A percentile compares a stretch with the other conserved stretches of the same genome.
phyloP scores from a whole-genome alignment of 2,329 filamentous ascomycete genomes.

The Trichoderma lentiforme region DNA sequence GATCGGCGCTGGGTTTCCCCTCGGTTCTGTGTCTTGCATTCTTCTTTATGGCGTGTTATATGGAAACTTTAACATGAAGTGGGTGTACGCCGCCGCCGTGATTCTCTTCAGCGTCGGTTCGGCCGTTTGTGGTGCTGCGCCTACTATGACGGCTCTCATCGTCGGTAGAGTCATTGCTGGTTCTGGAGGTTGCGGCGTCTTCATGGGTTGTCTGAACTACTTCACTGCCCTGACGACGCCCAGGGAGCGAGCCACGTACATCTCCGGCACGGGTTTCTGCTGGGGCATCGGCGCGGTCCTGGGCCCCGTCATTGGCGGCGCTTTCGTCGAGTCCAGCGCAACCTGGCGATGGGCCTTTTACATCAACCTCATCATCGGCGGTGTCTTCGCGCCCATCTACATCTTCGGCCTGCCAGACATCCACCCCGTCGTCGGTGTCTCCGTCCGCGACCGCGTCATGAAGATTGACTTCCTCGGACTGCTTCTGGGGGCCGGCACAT shows the following conservation, averaged over 20 bases:
- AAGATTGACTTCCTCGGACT: slow-evolving; percentile 36
- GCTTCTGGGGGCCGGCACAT: not conserved
- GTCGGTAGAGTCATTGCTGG: slow-evolving; percentile 41
- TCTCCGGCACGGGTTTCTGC: slow-evolving; percentile 22
- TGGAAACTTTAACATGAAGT: slow-evolving; percentile 44
- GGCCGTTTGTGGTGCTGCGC: slow-evolving; percentile 41
- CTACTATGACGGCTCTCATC: slow-evolving; percentile 45
- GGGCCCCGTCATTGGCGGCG: slow-evolving; percentile 43
- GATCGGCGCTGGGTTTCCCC: slow-evolving; percentile 39
- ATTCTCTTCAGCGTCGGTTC: slow-evolving; percentile 29
- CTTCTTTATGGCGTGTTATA: slow-evolving; percentile 39
- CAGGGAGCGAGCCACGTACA: slow-evolving; percentile 27
- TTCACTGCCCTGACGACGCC: slow-evolving; percentile 25
- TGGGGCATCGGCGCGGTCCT: slow-evolving; percentile 29
- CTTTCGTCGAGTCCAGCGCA: slow-evolving; percentile 29
- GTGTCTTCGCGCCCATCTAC: slow-evolving; percentile 11
- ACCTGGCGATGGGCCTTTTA: slow-evolving; percentile 38
- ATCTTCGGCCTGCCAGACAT: not conserved
- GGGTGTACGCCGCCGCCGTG: slow-evolving; percentile 30
- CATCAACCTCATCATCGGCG: slow-evolving; percentile 47
- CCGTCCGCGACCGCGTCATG: slow-evolving; percentile 25
- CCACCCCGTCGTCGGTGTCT: slow-evolving; percentile 4
- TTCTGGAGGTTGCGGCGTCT: slow-evolving; percentile 41
- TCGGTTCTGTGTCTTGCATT: slow-evolving; percentile 39
- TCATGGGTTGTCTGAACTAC: slow-evolving; percentile 27